phyloP scores from a whole-genome alignment of 2,329 filamentous ascomycete species.

The Neophaeococcomyces aloes region DNA sequence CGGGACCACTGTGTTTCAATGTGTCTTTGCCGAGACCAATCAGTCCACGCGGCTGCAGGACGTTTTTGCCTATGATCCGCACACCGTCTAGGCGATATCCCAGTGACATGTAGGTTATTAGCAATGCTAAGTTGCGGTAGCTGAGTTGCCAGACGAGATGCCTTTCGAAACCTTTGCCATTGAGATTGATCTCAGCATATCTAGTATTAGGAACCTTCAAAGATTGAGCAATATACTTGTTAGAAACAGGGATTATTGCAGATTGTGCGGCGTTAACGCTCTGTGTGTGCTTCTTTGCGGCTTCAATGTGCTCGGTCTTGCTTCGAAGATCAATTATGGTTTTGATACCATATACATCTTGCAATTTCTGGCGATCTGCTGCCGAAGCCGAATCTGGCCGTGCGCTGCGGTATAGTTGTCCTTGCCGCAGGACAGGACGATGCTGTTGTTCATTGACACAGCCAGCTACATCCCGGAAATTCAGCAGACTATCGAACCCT shows the following conservation, averaged over 20 bases:
- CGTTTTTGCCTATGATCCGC: conserved; percentile 55
- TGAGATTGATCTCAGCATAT: conserved; percentile 62
- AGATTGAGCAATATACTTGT: conserved; percentile 44
- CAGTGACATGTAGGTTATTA: conserved; percentile 52
- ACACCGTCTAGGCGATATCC: conserved; percentile 62
- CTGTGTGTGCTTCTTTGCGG: conserved; percentile 50
- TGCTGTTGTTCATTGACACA: background rate
- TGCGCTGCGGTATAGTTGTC: conserved; percentile 58
- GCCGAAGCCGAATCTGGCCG: conserved; percentile 60
- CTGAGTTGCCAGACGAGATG: conserved; percentile 57
- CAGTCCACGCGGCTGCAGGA: conserved; percentile 63
- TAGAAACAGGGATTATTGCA: conserved; percentile 36
- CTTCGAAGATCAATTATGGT: conserved; percentile 73
- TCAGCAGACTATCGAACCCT: conserved; percentile 51
- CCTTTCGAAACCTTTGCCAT: conserved; percentile 59
- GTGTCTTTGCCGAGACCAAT: conserved; percentile 59
- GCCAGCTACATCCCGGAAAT: conserved; percentile 65
- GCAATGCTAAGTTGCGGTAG: conserved; percentile 47
- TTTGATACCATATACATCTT: conserved; percentile 51
- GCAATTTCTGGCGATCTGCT: conserved; percentile 51
- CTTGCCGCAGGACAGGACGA: conserved; percentile 42
- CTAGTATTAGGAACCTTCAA: conserved; percentile 52
- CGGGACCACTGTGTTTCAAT: conserved; percentile 53
- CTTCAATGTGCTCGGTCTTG: conserved; percentile 64
- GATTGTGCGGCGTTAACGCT: conserved; percentile 29